Evolutionary conservation across 148 eudicot species (phyloP).

Genomic region (Hydrangea macrophylla): DNA sequence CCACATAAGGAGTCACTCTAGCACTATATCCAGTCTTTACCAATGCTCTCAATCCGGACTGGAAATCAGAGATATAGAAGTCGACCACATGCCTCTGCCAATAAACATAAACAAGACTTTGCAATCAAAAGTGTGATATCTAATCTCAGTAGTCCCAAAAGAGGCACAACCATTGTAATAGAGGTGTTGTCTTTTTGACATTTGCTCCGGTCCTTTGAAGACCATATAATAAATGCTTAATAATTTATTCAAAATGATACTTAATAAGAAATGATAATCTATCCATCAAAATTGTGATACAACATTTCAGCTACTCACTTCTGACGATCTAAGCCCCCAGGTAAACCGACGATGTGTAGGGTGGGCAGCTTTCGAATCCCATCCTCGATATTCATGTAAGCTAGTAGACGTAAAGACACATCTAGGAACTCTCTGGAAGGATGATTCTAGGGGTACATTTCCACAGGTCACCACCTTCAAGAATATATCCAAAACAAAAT

Average conservation of each 20-base stretch:
- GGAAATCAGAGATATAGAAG: constrained; percentile 95
- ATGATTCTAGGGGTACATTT: no score
- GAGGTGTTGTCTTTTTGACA: no score
- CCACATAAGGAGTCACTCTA: constrained; percentile 86
- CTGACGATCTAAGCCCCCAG: constrained; percentile 82
- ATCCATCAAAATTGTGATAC: background rate
- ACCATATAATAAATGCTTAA: no score
- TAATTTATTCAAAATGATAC: no score
- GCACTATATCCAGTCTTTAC: constrained; percentile 97
- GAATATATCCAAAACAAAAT: constrained; percentile 10
- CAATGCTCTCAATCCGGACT: constrained; percentile 89
- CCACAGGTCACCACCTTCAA: constrained; percentile 94
- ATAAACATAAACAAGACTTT: constrained; percentile 11
- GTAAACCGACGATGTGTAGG: constrained; percentile 86
- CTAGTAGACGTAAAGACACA: no score
- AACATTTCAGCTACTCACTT: constrained; percentile 45
- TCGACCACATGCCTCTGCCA: constrained; percentile 92
- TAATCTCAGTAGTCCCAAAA: no score
- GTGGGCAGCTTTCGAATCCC: constrained; percentile 84
- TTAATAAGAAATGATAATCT: background rate
- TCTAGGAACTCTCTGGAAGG: no score
- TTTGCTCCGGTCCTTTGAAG: no score
- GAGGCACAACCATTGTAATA: no score
- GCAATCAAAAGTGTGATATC: no score
- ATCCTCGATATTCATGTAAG: constrained; percentile 84